Evolutionary conservation across 2,329 filamentous ascomycete genomes (phyloP).

Genomic region (Penicillium fuscoglaucum): DNA sequence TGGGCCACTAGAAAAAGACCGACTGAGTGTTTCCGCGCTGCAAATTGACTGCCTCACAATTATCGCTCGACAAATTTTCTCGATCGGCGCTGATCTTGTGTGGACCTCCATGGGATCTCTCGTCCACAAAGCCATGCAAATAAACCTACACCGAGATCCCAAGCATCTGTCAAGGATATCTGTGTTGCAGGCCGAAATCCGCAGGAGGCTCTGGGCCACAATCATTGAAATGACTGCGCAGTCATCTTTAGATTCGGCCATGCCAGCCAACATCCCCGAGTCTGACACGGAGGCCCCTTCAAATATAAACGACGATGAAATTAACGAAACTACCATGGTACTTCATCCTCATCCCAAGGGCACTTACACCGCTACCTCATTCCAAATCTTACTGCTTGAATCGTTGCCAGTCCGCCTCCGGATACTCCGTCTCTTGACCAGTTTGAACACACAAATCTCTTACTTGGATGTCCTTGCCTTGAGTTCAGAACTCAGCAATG

Average conservation of each 20-base stretch:
- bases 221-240: background rate
- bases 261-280: background rate
- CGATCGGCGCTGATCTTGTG: background rate
- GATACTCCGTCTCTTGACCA: background rate
- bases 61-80: constrained; percentile 8
- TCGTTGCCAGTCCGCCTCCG: background rate
- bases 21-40: constrained; percentile 27
- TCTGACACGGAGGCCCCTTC: background rate
- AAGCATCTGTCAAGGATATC: background rate
- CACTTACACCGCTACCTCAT: background rate
- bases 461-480: background rate
- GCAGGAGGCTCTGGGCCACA: background rate
- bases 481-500: background rate
- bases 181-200: background rate
- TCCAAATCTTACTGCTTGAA: background rate
- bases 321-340: background rate
- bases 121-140: background rate
- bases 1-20: constrained; percentile 31
- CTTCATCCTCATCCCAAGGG: background rate
- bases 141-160: background rate
- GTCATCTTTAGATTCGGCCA: background rate
- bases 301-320: background rate
- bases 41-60: constrained; percentile 33
- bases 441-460: background rate
- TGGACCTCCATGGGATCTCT: background rate